Evolutionary conservation across 768 basidiomycete species (phyloP), one percentile per base, ranked within the genome.

Genomic region (Suillus cothurnatus): DNA sequence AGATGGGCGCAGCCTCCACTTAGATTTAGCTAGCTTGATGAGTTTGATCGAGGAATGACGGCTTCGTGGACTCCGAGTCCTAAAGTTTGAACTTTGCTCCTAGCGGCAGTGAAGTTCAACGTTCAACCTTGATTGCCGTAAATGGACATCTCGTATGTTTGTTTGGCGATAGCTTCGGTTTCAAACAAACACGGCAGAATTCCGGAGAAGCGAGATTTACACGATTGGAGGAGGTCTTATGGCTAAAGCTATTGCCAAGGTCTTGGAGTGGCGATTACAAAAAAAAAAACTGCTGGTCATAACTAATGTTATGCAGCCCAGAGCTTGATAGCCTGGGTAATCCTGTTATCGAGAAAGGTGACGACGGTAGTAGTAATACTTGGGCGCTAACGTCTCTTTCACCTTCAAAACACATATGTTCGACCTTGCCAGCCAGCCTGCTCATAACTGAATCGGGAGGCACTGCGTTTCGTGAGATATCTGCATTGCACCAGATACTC

Each of bases 81-180:
- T 52, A 39, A 39, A 39, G 38, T 12, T 14, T 14, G 14, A 6
- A 28, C 19, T 53, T 53, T 21, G 28, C 52, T 53, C 52, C 52
- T 53, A 32, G 28, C 9, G 3, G 28, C 9, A 1, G 23, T 39
- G 17, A 58, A 41, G 26, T 41, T 39, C 26, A 59, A 59, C 57
- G 26, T 59, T 59, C 38, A 59, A 59, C 58, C 9, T 39, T 23
- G 23, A 58, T 58, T 59, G 6, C 58, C 39, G 19, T 31, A 59
- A 59, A 28, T 3, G 39, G 38, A 28, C 8, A 31, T 31, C 17
- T 52, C 8, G 9, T 19, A 23, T 26, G 41, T 62, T 52, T 64
- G 38, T 64, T 64, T 64, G 64, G 64, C 49, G 32, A 52, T n/a
- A 32, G 45, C 64, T 64, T 52, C 9, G 41, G 43, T 36, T 60